These are phyloP conservation scores for Aspergillus candidus DNA, from an alignment of 2,329 filamentous ascomycete genomes.

Conservation along the genomic window DNA sequence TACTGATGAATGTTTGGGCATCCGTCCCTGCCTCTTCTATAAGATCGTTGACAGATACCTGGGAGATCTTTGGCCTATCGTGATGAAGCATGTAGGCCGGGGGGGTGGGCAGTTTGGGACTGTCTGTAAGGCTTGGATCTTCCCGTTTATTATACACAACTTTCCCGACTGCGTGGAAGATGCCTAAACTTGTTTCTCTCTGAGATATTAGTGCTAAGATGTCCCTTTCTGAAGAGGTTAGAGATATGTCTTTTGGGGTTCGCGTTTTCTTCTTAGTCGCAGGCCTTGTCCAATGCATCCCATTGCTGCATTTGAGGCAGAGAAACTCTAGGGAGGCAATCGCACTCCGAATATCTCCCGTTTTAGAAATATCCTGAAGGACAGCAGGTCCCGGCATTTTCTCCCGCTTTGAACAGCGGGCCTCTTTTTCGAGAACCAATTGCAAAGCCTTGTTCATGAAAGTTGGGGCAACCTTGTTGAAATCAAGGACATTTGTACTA, in stretches of 20 bases:
- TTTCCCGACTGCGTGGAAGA: constrained; percentile 94
- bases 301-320: constrained; percentile 72
- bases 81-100: constrained; percentile 55
- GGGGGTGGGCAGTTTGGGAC: constrained; percentile 47
- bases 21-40: constrained; percentile 93
- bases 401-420: constrained; percentile 66
- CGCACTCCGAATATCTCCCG: constrained; percentile 89
- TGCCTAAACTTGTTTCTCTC: constrained; percentile 80
- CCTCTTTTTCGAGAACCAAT: constrained; percentile 76
- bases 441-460: constrained; percentile 80
- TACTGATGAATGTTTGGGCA: constrained; percentile 79
- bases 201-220: constrained; percentile 70
- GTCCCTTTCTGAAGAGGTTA: constrained; percentile 76
- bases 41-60: constrained; percentile 67
- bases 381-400: constrained; percentile 73
- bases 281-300: constrained; percentile 68
- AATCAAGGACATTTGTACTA: constrained; percentile 74
- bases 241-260: constrained; percentile 35
- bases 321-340: constrained; percentile 88
- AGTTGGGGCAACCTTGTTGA: constrained; percentile 85
- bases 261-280: constrained; percentile 61
- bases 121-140: constrained; percentile 38
- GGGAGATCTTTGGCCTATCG: constrained; percentile 56
- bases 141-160: constrained; percentile 93
- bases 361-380: constrained; percentile 71